Base-by-base conservation (phyloP, 495 filamentous ascomycete genomes). In the Bathelium albidoporum region DNA sequence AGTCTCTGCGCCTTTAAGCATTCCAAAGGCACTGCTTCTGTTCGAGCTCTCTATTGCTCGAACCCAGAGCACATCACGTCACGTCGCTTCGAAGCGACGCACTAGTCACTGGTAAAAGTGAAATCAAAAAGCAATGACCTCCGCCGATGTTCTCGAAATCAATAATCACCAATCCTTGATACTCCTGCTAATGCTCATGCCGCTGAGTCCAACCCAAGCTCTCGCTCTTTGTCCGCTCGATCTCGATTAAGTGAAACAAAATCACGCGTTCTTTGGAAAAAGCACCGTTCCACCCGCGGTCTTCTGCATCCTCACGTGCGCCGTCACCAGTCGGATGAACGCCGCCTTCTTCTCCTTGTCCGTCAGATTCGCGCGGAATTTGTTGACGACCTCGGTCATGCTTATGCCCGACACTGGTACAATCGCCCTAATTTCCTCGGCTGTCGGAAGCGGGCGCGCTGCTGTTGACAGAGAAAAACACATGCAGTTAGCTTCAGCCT, bases 351-450 rank as follows among this genome's bases (percentile, higher is more conserved):
- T 69, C 34, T 73, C 76, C 22, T 72, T 69, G 32, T 73, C 70
- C 18, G 74, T 71, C 9, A 89, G 76, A 14, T 85, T 81, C 43
- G 75, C 73, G 14, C 81, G 78, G 74, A 93, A 94, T 16, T 77
- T 74, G 20, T 75, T 80, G 28, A 90, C 73, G 18, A 94, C 73
- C 1, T 80, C 78, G 29, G 74, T 77, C 59, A 91, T 85, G 1
- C 78, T 74, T 58, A 92, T 87, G 32, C 89, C 90, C n/a, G 79
- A 77, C 7, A 79, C 74, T 1, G 88, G 87, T 52, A 91, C 80
- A 1, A 82, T 82, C 3, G 82, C 80, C 67, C 86, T 77, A 61
- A 94, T 87, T 71, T 95, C 91, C n/a, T 81, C 82, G 4, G 82
- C 75, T 11, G 83, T 84, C 26, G 86, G 73, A 18, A 74, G 66